phyloP scores from a whole-genome alignment of 208 protist species.

The Hexamita inflata region DNA sequence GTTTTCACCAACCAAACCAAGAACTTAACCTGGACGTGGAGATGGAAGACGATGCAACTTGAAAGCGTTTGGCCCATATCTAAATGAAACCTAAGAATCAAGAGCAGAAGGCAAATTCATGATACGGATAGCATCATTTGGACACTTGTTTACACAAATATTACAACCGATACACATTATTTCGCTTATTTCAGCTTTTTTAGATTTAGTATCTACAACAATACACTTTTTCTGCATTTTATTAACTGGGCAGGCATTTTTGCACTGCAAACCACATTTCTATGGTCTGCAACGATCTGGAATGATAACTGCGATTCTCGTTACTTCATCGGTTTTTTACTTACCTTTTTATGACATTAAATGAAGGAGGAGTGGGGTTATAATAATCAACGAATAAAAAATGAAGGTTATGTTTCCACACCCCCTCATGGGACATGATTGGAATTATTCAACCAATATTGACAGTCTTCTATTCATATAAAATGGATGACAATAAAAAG shows the following conservation, averaged over 20 bases:
- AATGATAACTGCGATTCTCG: conserved; percentile 95
- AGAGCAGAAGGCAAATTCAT: conserved; percentile 98
- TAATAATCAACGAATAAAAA: background rate
- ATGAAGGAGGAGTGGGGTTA: background rate
- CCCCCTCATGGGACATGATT: background rate
- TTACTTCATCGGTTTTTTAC: conserved; percentile 62
- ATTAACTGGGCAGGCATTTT: conserved; percentile 20
- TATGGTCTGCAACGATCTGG: conserved; percentile 83
- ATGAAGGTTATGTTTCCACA: background rate
- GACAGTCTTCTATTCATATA: too few species aligned
- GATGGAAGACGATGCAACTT: conserved; percentile 96
- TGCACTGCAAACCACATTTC: conserved; percentile 91
- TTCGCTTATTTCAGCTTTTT: conserved; percentile 78
- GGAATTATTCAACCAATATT: background rate
- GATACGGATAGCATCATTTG: conserved; percentile 96
- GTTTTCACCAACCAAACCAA: conserved; percentile 98
- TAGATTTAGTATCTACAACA: conserved; percentile 75
- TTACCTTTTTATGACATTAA: conserved; percentile 29
- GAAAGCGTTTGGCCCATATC: conserved; percentile 97
- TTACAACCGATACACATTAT: conserved; percentile 97
- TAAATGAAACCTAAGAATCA: conserved; percentile 82
- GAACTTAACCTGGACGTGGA: conserved; percentile 88
- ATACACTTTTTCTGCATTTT: conserved; percentile 88
- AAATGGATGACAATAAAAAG: too few species aligned
- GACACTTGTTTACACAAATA: conserved; percentile 98